phyloP scores from a whole-genome alignment of 768 basidiomycete species.

The Trametes coccinea region DNA sequence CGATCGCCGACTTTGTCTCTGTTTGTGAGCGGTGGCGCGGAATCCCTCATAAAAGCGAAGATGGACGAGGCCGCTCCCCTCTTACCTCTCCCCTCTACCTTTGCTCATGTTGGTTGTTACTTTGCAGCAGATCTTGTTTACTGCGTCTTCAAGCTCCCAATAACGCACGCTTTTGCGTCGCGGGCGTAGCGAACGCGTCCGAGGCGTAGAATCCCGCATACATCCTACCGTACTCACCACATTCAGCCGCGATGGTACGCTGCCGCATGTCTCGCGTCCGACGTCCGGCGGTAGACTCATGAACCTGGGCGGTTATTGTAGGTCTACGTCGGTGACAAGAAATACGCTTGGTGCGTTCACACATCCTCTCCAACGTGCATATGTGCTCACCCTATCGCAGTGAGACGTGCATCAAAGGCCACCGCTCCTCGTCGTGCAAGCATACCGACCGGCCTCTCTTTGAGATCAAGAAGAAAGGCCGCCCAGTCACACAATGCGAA shows the following conservation, averaged over 20 bases:
- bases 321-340: conserved; percentile 74
- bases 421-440: conserved; percentile 85
- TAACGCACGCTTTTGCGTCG: conserved; percentile 56
- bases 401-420: conserved; percentile 93
- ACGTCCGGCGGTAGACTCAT: not conserved
- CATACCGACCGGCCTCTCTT: conserved; percentile 87
- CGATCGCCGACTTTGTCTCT: conserved; percentile 4
- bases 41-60: not conserved
- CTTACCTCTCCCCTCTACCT: conserved; percentile 14
- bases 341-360: conserved; percentile 72
- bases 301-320: conserved; percentile 26
- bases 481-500: conserved; percentile 55
- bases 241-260: conserved; percentile 44
- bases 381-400: conserved; percentile 36
- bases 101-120: conserved; percentile 24
- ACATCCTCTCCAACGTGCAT: conserved; percentile 2
- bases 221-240: conserved; percentile 11
- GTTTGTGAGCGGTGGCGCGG: conserved; percentile 17
- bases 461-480: conserved; percentile 72
- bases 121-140: conserved; percentile 16
- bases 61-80: not conserved
- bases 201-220: conserved; percentile 25
- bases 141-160: conserved; percentile 39
- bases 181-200: conserved; percentile 51
- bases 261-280: conserved; percentile 15